phyloP scores from a whole-genome alignment of 208 protist species.

The Leishmania amazonensis region DNA sequence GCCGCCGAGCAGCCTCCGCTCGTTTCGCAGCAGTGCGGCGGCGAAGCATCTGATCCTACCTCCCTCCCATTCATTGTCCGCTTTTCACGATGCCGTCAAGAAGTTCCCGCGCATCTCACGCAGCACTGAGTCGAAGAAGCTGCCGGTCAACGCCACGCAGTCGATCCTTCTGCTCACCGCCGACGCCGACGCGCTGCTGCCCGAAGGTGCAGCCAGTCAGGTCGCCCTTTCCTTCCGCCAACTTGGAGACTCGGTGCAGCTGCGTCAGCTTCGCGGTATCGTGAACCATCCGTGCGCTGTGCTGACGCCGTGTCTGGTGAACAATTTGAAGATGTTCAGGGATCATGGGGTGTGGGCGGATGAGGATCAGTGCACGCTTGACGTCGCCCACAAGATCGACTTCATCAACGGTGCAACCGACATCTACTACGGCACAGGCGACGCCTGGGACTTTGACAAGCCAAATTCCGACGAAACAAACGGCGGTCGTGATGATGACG shows the following conservation, averaged over 20 bases:
- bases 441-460: slow-evolving; percentile 61
- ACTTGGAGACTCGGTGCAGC: slow-evolving; percentile 10
- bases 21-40: slow-evolving; percentile 2
- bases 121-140: neutral
- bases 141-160: slow-evolving; percentile 32
- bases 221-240: slow-evolving; percentile 18
- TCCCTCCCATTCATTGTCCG: neutral
- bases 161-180: slow-evolving; percentile 35
- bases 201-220: slow-evolving; percentile 23
- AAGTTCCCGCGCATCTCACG: slow-evolving; percentile 23
- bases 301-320: slow-evolving; percentile 38
- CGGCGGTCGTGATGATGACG: slow-evolving; percentile 12
- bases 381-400: slow-evolving; percentile 27
- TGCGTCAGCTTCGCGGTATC: slow-evolving; percentile 26
- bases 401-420: slow-evolving; percentile 37
- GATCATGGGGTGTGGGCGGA: slow-evolving; percentile 26
- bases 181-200: slow-evolving; percentile 37
- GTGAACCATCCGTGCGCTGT: slow-evolving; percentile 25
- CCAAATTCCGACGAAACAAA: slow-evolving; percentile 41
- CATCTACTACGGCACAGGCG: slow-evolving; percentile 38
- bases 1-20: slow-evolving; percentile 7
- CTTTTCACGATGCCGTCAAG: slow-evolving; percentile 23
- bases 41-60: slow-evolving; percentile 2
- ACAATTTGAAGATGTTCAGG: slow-evolving; percentile 37
- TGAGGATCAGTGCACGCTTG: slow-evolving; percentile 22